Evolutionary conservation across 2,329 filamentous ascomycete genomes (phyloP), one percentile per base, ranked within the genome.

Genomic region (Penicillium sp.): DNA sequence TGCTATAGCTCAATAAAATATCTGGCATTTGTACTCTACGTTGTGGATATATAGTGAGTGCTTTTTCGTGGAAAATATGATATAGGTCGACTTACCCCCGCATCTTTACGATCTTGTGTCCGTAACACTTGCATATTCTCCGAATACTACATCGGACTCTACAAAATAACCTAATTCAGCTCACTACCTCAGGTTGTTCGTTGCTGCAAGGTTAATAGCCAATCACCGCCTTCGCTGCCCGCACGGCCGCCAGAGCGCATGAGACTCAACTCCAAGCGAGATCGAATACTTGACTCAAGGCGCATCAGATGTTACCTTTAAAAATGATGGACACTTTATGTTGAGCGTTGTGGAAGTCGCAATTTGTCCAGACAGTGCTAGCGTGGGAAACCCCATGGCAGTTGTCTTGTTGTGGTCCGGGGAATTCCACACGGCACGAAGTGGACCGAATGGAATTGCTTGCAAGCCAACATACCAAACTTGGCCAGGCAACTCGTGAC

Each of bases 351-450:
- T 19, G 25, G 21, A 29, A 33, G 2, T 48, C 17, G 35, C 36
- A 25, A 17, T 53, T 48, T 13, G 17, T 43, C 10, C 49, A 35
- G 27, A 33, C 15, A 17, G 12, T 8, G 9, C 7, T 36, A 36
- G 19, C 9, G 19, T 23, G 31, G 8, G 13, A 33, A 43, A 8
- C 6, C n/a, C 27, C 6, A 15, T 33, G 33, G 17, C 23, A 13
- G 27, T 25, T 39, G 23, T 49, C n/a, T 38, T 21, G 17, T 41
- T 35, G 19, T 52, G 19, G 15, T 52, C 15, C 15, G 10, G 39
- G 17, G 35, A 42, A 57, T 57, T 57, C 55, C 54, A 53, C 42
- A 53, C 27, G 35, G 35, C 33, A 41, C 21, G 8, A 31, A 29
- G 27, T 57, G 42, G 54, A 35, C n/a, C 39, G 19, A 47, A 53